Percentiles rank a stretch among this genome's conserved stretches.
These are phyloP conservation scores for Phytophthora cryptogea DNA, from an alignment of 352 stramenopile genomes.

Conservation along the genomic window DNA sequence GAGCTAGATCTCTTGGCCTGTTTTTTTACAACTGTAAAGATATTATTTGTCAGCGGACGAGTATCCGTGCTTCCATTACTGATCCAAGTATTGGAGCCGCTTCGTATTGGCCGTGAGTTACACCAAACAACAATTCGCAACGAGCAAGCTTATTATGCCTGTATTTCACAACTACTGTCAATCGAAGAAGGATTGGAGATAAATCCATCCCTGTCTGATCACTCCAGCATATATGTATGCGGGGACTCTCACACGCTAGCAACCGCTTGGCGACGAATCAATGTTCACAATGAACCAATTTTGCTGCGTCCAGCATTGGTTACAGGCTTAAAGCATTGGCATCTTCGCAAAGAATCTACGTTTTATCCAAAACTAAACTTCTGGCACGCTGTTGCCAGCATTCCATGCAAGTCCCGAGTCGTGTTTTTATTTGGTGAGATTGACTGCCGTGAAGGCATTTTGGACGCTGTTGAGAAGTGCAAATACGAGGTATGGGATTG, in stretches of 20 bases:
- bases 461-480: constrained; percentile 86
- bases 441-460: constrained; percentile 94
- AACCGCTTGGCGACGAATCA: constrained; percentile 81
- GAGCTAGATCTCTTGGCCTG: constrained; percentile 83
- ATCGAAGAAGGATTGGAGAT: constrained; percentile 31
- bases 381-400: constrained; percentile 58
- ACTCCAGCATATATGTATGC: constrained; percentile 76
- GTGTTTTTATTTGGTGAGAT: constrained; percentile 96
- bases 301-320: constrained; percentile 75
- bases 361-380: constrained; percentile 96
- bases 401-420: constrained; percentile 68
- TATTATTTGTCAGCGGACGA: constrained; percentile 76
- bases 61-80: constrained; percentile 54
- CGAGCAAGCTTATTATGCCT: constrained; percentile 88
- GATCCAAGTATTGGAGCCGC: constrained; percentile 64
- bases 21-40: constrained; percentile 84
- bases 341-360: constrained; percentile 77
- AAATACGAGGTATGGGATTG: constrained; percentile 71
- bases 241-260: constrained; percentile 94
- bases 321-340: constrained; percentile 95
- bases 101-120: constrained; percentile 60
- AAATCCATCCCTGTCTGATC: constrained; percentile 1
- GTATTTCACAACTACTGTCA: constrained; percentile 83
- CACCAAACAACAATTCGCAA: constrained; percentile 87
- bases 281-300: constrained; percentile 17